A percentile compares a stretch with the other conserved stretches of the same genome.
Evolutionary conservation across 306 rosid species (phyloP).

Genomic region (Quercus berberidifolia): DNA sequence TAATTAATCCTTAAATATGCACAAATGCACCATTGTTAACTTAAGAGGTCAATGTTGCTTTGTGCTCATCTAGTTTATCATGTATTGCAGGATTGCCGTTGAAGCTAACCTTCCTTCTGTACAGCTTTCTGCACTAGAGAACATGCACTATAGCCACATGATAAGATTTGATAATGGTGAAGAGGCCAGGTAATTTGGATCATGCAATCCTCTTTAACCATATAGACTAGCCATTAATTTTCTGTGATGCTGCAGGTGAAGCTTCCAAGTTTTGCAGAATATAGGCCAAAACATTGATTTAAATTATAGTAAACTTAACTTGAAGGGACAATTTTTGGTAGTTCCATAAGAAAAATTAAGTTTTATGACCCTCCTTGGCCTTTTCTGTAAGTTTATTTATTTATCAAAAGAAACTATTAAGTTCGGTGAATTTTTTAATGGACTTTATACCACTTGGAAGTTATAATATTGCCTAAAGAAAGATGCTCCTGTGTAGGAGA

Average conservation of each 20-base stretch:
- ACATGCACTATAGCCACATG: slow-evolving; percentile 91
- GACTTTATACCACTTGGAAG: background rate
- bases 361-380: background rate
- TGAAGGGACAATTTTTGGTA: background rate
- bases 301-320: background rate
- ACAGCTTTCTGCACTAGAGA: slow-evolving; percentile 81
- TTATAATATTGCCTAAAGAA: slow-evolving; percentile 10
- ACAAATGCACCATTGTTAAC: background rate
- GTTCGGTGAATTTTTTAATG: background rate
- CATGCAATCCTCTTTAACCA: slow-evolving; percentile 8
- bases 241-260: background rate
- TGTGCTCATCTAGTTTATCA: slow-evolving; percentile 15
- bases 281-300: background rate
- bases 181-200: slow-evolving; percentile 68
- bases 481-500: slow-evolving; percentile 50
- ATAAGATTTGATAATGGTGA: slow-evolving; percentile 73
- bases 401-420: background rate
- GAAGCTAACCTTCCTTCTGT: slow-evolving; percentile 61
- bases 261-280: background rate
- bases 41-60: background rate
- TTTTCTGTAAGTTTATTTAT: background rate
- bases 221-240: background rate
- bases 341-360: background rate
- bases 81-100: slow-evolving; percentile 64
- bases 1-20: background rate